Evolutionary conservation across 164 flowering plant species (phyloP).

Genomic region (Hamamelis virginiana): DNA sequence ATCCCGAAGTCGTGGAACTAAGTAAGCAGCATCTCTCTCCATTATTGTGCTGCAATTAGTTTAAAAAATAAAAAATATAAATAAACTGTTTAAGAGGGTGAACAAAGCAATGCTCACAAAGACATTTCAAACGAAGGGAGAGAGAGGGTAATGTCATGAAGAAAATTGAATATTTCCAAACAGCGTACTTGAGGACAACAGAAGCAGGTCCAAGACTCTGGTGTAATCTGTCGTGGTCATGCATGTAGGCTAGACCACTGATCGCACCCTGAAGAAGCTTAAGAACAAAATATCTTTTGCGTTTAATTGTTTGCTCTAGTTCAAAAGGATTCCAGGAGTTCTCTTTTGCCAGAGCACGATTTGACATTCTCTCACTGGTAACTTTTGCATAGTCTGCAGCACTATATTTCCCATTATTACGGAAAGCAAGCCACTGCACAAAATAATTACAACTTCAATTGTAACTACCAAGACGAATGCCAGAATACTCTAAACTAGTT

Average conservation of each 20-base stretch:
- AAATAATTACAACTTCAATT: constrained; percentile 13
- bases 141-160: neutral
- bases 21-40: constrained; percentile 73
- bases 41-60: constrained; percentile 54
- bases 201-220: constrained; percentile 98
- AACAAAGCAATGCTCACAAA: neutral
- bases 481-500: neutral
- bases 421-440: constrained; percentile 93
- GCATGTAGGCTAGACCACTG: constrained; percentile 85
- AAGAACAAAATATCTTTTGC: constrained; percentile 58
- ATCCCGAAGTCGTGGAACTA: constrained; percentile 83
- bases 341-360: constrained; percentile 28
- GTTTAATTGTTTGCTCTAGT: constrained; percentile 44
- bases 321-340: constrained; percentile 70
- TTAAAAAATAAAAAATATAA: no score
- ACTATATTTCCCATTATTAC: constrained; percentile 76
- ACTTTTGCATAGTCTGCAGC: constrained; percentile 88
- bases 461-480: neutral
- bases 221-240: constrained; percentile 77
- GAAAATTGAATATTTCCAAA: constrained; percentile 8
- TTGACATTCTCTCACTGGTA: constrained; percentile 56
- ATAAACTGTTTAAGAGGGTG: no score
- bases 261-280: constrained; percentile 70
- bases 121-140: neutral
- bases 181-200: constrained; percentile 77